phyloP scores from a whole-genome alignment of 2,329 filamentous ascomycete species.

The Fusarium paranaense region DNA sequence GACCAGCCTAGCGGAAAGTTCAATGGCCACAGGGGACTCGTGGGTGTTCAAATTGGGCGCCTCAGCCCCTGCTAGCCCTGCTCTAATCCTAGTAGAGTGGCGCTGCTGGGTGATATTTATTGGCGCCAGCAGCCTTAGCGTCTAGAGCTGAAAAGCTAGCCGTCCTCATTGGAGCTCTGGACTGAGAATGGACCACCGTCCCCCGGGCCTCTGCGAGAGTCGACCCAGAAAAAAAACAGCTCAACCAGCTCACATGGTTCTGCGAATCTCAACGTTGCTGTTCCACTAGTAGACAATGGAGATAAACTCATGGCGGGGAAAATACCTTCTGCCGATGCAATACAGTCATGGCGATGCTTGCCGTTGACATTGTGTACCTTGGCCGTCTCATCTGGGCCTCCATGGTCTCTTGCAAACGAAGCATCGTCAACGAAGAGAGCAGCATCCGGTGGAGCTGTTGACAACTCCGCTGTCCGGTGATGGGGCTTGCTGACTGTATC shows the following conservation, averaged over 20 bases:
- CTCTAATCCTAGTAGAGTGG: slow-evolving; percentile 10
- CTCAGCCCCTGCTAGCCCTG: slow-evolving; percentile 15
- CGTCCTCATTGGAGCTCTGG: slow-evolving; percentile 10
- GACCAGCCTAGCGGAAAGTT: slow-evolving; percentile 14
- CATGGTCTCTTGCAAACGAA: slow-evolving; percentile 3
- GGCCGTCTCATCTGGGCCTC: neutral
- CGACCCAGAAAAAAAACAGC: slow-evolving; percentile 21
- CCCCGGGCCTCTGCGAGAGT: slow-evolving; percentile 5
- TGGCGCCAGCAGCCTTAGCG: slow-evolving; percentile 30
- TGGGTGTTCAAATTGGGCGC: slow-evolving; percentile 13
- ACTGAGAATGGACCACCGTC: slow-evolving; percentile 10
- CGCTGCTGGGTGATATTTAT: slow-evolving; percentile 22
- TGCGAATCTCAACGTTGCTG: neutral
- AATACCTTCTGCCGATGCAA: neutral
- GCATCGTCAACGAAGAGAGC: slow-evolving; percentile 2
- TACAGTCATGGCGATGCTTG: neutral
- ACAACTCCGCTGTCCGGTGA: slow-evolving; percentile 12
- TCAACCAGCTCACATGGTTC: slow-evolving; percentile 4
- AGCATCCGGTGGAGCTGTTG: slow-evolving; percentile 16
- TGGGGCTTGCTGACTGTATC: slow-evolving; percentile 13
- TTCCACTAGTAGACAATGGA: neutral
- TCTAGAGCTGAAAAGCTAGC: slow-evolving; percentile 35
- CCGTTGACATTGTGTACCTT: neutral
- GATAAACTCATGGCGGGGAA: neutral
- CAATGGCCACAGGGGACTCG: slow-evolving; percentile 25